A percentile compares a stretch with the other conserved stretches of the same genome.
Evolutionary conservation across 305 asterid genomes (phyloP).

Genomic region (Solanum aculeatissimum): DNA sequence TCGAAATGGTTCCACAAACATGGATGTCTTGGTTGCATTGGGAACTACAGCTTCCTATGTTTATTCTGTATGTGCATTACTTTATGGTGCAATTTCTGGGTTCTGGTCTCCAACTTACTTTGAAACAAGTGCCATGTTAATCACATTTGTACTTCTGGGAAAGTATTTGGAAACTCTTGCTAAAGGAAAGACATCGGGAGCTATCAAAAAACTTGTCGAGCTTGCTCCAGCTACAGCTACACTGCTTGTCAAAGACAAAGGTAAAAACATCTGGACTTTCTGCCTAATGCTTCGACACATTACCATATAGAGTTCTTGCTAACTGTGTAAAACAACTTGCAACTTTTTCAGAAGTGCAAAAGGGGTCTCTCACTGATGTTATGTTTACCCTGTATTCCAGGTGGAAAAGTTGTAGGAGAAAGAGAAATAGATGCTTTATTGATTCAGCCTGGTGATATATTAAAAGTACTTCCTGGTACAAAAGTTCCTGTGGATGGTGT

Average conservation of each 20-base stretch:
- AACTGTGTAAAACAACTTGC: background rate
- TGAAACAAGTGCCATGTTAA: slow-evolving; percentile 97
- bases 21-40: slow-evolving; percentile 97
- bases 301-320: background rate
- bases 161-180: slow-evolving; percentile 93
- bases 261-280: slow-evolving; percentile 18
- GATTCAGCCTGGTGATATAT: slow-evolving; percentile 86
- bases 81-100: slow-evolving; percentile 90
- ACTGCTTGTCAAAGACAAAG: slow-evolving; percentile 63
- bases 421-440: slow-evolving; percentile 88
- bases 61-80: slow-evolving; percentile 82
- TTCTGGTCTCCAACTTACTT: slow-evolving; percentile 93
- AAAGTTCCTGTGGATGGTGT: slow-evolving; percentile 89
- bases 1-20: slow-evolving; percentile 91
- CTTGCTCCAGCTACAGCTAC: slow-evolving; percentile 92
- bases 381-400: slow-evolving; percentile 25
- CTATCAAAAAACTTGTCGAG: slow-evolving; percentile 92
- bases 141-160: slow-evolving; percentile 93
- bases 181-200: slow-evolving; percentile 96
- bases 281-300: background rate
- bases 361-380: slow-evolving; percentile 3
- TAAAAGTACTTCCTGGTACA: slow-evolving; percentile 92
- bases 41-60: slow-evolving; percentile 97
- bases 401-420: slow-evolving; percentile 77
- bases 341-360: background rate